These are phyloP conservation scores for Cryphonectria parasitica DNA, from an alignment of 2,329 filamentous ascomycete genomes.

Conservation along the genomic window DNA sequence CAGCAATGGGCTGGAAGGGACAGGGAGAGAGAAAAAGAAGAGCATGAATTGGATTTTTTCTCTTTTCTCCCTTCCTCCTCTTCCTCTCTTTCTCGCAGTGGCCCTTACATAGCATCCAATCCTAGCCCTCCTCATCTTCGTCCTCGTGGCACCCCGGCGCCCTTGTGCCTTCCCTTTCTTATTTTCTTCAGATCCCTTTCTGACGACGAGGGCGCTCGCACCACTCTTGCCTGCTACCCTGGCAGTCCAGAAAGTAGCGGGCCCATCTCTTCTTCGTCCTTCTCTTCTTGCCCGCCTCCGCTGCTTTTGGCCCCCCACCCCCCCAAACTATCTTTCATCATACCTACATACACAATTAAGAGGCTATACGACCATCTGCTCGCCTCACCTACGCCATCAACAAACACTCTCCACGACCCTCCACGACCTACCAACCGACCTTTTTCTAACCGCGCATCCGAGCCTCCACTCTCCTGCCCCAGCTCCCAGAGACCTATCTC, in stretches of 20 bases:
- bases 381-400: background rate
- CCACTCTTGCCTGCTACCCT: conserved; percentile 10
- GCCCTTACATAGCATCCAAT: background rate
- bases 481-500: background rate
- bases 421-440: background rate
- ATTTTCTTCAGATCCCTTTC: background rate
- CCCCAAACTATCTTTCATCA: background rate
- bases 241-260: background rate
- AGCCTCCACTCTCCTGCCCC: background rate
- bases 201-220: background rate
- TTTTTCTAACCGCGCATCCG: background rate
- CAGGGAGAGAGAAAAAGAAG: background rate
- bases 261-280: conserved; percentile 2
- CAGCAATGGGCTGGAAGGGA: background rate
- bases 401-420: too few species aligned
- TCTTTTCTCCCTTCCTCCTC: background rate
- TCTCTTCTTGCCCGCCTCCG: background rate
- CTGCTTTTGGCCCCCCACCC: background rate
- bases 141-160: background rate
- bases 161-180: background rate
- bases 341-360: background rate
- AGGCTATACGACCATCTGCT: background rate
- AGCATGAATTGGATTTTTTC: background rate
- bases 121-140: background rate
- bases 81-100: background rate